Evolutionary conservation across 2,329 filamentous ascomycete genomes (phyloP).

Genomic region (Didymella glomerata): DNA sequence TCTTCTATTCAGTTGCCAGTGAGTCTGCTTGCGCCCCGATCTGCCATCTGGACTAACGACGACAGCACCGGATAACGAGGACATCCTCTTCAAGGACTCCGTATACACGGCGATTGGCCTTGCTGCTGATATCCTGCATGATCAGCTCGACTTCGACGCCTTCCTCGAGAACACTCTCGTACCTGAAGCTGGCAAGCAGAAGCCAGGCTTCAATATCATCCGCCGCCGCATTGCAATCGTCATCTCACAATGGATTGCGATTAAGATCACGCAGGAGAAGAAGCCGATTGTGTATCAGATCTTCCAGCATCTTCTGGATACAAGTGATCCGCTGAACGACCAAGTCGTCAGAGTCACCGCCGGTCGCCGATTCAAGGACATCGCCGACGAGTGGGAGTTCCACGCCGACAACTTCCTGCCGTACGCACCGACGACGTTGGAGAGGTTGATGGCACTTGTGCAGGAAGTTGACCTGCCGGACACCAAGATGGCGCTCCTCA

Average conservation of each 20-base stretch:
- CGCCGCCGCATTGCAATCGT: conserved; percentile 88
- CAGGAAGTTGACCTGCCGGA: conserved; percentile 82
- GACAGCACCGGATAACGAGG: conserved; percentile 64
- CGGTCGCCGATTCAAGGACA: conserved; percentile 79
- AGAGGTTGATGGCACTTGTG: conserved; percentile 78
- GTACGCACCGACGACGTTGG: conserved; percentile 76
- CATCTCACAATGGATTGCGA: conserved; percentile 86
- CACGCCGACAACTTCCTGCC: conserved; percentile 76
- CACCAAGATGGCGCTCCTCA: conserved; percentile 88
- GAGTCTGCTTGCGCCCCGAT: conserved; percentile 45
- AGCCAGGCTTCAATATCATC: conserved; percentile 78
- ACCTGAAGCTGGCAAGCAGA: conserved; percentile 76
- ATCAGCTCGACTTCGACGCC: conserved; percentile 81
- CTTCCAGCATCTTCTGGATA: conserved; percentile 84
- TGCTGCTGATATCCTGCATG: conserved; percentile 77
- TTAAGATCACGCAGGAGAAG: conserved; percentile 74
- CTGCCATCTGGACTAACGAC: conserved; percentile 26
- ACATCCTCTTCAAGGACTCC: conserved; percentile 88
- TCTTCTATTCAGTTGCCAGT: conserved; percentile 81
- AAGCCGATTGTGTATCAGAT: conserved; percentile 84
- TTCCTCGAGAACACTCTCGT: conserved; percentile 80
- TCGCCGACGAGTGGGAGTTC: conserved; percentile 88
- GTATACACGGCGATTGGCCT: conserved; percentile 93
- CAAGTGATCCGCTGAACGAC: conserved; percentile 81
- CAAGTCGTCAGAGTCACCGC: conserved; percentile 91